Evolutionary conservation across 2,329 filamentous ascomycete genomes (phyloP), one percentile per base, ranked within the genome.

Genomic region (Stagonosporopsis vannaccii): DNA sequence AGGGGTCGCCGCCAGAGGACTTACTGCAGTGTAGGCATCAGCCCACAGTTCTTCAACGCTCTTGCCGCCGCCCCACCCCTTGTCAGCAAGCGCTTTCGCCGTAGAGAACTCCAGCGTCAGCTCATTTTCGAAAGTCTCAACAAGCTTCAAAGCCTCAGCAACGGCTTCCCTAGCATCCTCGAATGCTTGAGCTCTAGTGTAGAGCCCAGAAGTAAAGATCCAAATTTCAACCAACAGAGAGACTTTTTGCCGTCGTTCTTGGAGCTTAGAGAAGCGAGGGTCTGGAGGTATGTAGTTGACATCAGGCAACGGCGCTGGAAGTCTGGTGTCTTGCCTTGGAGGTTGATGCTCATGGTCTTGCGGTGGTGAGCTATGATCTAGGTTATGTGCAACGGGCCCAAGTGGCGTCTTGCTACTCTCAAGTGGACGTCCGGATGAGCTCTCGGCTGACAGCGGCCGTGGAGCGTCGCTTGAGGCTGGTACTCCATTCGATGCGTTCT

Each of bases 171-270:
- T 86, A 12, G 90, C 87, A 72, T 98, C 94, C 19, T 93, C 89
- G 51, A 87, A 86, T 79, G 96, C 87, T 8, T 85, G 85, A 7
- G 94, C 91, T 49, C 92, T 86, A 25, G 92, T 86, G 72, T 98
- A 99, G 62, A 98, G 88, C 0, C 90, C 90, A 2, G 92, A 90
- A 59, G 97, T 92, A 71, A 95, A 89, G 8, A 97, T 81, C 95
- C 95, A 99, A 28, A 97, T 87, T 62, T 89, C 89, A 19, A 92
- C 80, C 15, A 99, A 76, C 11, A 88, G 71, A 4, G 80, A 80
- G 12, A 86, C 77, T 15, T 81, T 83, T 55, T 86, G 84, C 50
- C 82, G 82, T 47, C 84, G 80, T 45, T 81, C 79, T 58, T 85
- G 81, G 8, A 79, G 59, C 19, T 77, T 73, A 2, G 82, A 77